Evolutionary conservation across 2,329 filamentous ascomycete genomes (phyloP).

Genomic region (Colletotrichum caudatum): DNA sequence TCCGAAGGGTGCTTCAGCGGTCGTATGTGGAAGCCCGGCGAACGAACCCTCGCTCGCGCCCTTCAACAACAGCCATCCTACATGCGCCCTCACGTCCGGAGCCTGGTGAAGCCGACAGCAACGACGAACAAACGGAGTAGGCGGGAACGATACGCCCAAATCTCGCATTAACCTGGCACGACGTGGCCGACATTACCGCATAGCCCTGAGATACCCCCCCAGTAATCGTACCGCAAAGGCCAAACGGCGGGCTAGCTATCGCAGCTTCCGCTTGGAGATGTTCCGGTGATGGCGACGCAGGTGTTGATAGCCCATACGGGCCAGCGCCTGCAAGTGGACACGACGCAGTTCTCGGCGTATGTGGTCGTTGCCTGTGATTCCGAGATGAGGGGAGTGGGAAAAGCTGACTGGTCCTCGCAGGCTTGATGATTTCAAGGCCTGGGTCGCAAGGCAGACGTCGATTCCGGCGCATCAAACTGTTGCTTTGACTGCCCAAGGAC

Average conservation of each 20-base stretch:
- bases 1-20: slow-evolving; percentile 36
- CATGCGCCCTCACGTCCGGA: slow-evolving; percentile 14
- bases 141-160: neutral
- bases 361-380: slow-evolving; percentile 45
- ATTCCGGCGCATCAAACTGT: slow-evolving; percentile 86
- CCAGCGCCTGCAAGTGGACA: slow-evolving; percentile 84
- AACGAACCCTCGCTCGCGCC: slow-evolving; percentile 30
- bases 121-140: neutral
- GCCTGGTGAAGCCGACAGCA: slow-evolving; percentile 6
- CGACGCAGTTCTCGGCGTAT: slow-evolving; percentile 79
- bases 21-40: slow-evolving; percentile 35
- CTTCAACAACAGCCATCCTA: slow-evolving; percentile 23
- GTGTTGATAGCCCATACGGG: slow-evolving; percentile 95
- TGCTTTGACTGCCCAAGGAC: slow-evolving; percentile 85
- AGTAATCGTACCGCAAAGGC: slow-evolving; percentile 7
- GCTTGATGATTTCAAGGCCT: slow-evolving; percentile 86
- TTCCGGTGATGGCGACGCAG: slow-evolving; percentile 83
- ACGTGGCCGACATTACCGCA: neutral
- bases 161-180: neutral
- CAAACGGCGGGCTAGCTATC: slow-evolving; percentile 31
- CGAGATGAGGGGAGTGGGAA: slow-evolving; percentile 10
- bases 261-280: slow-evolving; percentile 54
- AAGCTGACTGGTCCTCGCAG: slow-evolving; percentile 55
- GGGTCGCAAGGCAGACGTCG: slow-evolving; percentile 79
- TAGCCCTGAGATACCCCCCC: neutral